Base-by-base conservation (phyloP, 179 eudicot species). In the Actinidia arguta region DNA sequence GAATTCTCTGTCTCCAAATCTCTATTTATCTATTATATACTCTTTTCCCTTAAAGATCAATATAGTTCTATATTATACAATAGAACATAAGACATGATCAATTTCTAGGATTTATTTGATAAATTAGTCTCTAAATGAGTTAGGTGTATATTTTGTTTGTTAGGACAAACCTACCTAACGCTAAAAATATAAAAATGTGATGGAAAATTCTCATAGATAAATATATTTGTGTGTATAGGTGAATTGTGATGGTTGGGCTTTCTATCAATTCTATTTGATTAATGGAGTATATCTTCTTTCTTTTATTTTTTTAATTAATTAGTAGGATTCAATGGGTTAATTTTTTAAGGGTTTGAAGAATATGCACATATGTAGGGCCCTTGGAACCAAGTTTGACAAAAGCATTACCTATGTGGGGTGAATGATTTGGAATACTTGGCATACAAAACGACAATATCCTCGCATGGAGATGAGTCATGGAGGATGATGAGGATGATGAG, bases 381-480 rank as follows among this genome's bases (percentile, higher is more conserved):
- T 74, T 75, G 66, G 8, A 75, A 42, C 42, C 80, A 13, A 59
- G 42, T 27, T 56, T 58, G 24, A 6, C 8, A n/a, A 4, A 10
- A n/a, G n/a, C n/a, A n/a, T n/a, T n/a, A n/a, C 46, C 13, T 18
- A 59, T 20, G 48, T 18, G 17, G 8, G 0, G 20, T 42, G 79
- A 76, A 58, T 25, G 2, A 20, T 17, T 18, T 39, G n/a, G 55
- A 22, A 76, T 59, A n/a, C 50, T 18, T 4, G 46, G 42, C 9
- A 24, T 9, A 44, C 10, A 72, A 62, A 62, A 78, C 6, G 46
- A 78, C 55, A 78, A 78, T 61, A 4, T 78, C 25, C 71, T 46
- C 58, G 47, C 72, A 62, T 78, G 58, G 72, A 62, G 71, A 78
- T 78, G 72, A 78, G 56, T 78, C 80, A 78, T 47, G 80, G 17